Base-by-base conservation (phyloP, 805 yeast genomes). In the Vanderwaltozyma verrucispora region DNA sequence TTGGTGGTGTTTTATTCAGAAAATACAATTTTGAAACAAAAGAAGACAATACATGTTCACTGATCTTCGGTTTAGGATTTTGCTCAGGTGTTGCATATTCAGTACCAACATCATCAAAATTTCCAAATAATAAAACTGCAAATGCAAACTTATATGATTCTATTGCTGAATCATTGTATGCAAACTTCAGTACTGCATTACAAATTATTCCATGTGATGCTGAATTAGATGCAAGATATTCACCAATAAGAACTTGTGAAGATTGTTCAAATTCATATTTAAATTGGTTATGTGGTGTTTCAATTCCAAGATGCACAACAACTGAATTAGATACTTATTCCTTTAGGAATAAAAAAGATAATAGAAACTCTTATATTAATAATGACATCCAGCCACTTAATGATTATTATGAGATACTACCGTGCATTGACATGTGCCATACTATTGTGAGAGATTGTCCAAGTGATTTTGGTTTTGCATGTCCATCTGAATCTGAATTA, bases 231-330 rank as follows among this genome's bases (percentile, higher is more conserved):
- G 70, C 85, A 2, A 51, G 75, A 5, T 89, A 71, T 57, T 84
- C 96, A 1, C 85, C 94, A 9, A 51, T 89, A 18, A 57, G 75
- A 28, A 67, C 80, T 0, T 89, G 98, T 52, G 68, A 64, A 12
- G 77, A 84, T 50, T 89, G 98, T 55, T 68, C 70, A 1, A 46
- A 55, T 2, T 69, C 88, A 1, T 89, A 89, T 56, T 76, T 74
- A 49, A 69, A 78, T 49, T 89, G 98, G 98, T 68, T 92, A 15
- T 89, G 98, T 60, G 69, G 94, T 0, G 85, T 86, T 4, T 67
- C 86, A 0, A 83, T 89, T 5, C 97, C 97, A 0, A 65, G 96
- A 23, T 89, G 98, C 50, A 68, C 84, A 2, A 76, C 80, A 12
- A 45, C 54, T 12, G 53, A 71, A 6, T 42, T 61, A 8, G 48